A percentile compares a stretch with the other conserved stretches of the same genome.
phyloP scores from a whole-genome alignment of 1,284 basidiomycete species.

The Puccinia triticina region DNA sequence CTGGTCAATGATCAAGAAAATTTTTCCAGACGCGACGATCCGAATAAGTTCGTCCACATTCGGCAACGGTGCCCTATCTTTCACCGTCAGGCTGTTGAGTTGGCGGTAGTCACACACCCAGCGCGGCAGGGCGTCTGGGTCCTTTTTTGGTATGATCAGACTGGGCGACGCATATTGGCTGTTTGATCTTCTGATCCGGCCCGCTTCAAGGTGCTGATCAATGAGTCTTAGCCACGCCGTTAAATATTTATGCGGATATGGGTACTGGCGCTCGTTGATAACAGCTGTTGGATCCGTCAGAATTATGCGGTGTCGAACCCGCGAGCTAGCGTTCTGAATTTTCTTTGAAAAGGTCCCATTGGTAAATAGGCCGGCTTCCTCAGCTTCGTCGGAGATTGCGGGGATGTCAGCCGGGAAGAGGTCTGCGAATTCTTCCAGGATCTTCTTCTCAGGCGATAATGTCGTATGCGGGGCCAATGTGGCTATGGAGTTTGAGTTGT shows the following conservation, averaged over 20 bases:
- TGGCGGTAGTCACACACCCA: too few relatives aligned
- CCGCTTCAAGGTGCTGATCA: slow-evolving; percentile 31
- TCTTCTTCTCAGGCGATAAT: background rate
- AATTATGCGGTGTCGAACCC: background rate
- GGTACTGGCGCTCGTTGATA: slow-evolving; percentile 49
- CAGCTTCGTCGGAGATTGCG: background rate
- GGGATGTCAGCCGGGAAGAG: slow-evolving; percentile 14
- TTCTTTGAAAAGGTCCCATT: background rate
- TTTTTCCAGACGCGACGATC: slow-evolving; percentile 51
- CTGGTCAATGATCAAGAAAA: slow-evolving; percentile 61
- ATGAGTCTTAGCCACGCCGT: slow-evolving; percentile 44
- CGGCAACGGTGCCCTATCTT: slow-evolving; percentile 52
- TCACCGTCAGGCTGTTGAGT: slow-evolving; percentile 52
- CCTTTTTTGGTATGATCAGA: too few relatives aligned
- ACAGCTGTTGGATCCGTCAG: slow-evolving; percentile 30
- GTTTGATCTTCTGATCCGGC: background rate
- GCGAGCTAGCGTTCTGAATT: background rate
- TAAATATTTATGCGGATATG: slow-evolving; percentile 32
- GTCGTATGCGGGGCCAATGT: too few relatives aligned
- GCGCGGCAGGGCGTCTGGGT: too few relatives aligned
- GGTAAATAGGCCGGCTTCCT: background rate
- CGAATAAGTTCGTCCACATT: slow-evolving; percentile 47
- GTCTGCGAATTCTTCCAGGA: background rate
- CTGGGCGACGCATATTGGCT: background rate
- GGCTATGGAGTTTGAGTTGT: too few relatives aligned